These are phyloP conservation scores for Calamus simplicifolius DNA, from an alignment of 176 grass and related monocot species.

Conservation along the genomic window DNA sequence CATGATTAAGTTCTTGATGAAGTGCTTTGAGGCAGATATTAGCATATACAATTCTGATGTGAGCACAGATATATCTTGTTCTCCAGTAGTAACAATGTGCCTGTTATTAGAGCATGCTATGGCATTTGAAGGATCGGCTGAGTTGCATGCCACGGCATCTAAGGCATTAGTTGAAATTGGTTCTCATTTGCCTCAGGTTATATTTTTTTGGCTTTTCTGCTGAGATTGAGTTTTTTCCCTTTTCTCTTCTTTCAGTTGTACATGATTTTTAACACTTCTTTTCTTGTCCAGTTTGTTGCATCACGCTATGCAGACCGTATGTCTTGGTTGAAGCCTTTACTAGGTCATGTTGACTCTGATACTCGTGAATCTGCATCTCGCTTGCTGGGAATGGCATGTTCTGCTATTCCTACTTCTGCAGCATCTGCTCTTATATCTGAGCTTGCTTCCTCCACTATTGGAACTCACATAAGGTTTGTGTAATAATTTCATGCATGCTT, in stretches of 20 bases:
- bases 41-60: conserved; percentile 11
- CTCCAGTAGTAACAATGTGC: conserved; percentile 48
- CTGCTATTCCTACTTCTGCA: conserved; percentile 54
- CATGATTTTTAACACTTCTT: not conserved
- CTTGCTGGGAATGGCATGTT: conserved; percentile 68
- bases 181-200: conserved; percentile 65
- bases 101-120: conserved; percentile 80
- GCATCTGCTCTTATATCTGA: conserved; percentile 59
- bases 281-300: conserved; percentile 57
- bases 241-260: too few species aligned
- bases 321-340: conserved; percentile 57
- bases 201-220: not conserved
- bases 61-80: conserved; percentile 36
- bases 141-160: conserved; percentile 71
- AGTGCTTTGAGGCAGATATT: conserved; percentile 64
- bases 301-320: conserved; percentile 55
- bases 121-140: conserved; percentile 73
- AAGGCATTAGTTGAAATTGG: conserved; percentile 89
- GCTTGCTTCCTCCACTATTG: conserved; percentile 43
- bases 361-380: conserved; percentile 71
- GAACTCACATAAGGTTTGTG: conserved; percentile 55
- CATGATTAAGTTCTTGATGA: conserved; percentile 92
- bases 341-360: conserved; percentile 84
- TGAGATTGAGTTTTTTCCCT: too few species aligned
- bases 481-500: too few species aligned